Evolutionary conservation across 139 green algal species (phyloP).

Genomic region (Chlorella sorokiniana): DNA sequence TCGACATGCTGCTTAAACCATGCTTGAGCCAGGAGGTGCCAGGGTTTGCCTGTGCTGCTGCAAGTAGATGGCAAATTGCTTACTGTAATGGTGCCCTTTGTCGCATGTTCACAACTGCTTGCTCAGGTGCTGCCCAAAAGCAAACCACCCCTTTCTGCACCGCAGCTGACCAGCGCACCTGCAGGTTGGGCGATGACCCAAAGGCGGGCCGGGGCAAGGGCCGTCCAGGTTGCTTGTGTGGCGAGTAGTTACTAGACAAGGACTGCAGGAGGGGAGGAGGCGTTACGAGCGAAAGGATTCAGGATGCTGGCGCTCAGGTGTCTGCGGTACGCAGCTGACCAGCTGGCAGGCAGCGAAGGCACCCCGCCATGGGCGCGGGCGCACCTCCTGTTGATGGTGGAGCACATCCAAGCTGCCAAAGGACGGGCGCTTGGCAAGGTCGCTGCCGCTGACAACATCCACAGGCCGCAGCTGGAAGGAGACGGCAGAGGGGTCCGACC

Average conservation of each 20-base stretch:
- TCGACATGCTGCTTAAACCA: background rate
- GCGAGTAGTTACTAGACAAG: conserved; percentile 9
- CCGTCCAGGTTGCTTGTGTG: conserved; percentile 7
- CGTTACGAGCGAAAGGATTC: background rate
- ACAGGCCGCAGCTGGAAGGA: conserved; percentile 88
- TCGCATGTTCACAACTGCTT: too few species aligned
- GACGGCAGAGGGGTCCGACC: conserved; percentile 75
- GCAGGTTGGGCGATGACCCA: conserved; percentile 87
- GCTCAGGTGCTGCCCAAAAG: too few species aligned
- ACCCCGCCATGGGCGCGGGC: conserved; percentile 21
- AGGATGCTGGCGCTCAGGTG: background rate
- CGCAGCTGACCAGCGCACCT: conserved; percentile 50
- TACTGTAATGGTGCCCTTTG: too few species aligned
- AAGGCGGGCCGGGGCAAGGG: conserved; percentile 80
- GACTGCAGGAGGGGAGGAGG: background rate
- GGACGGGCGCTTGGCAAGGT: conserved; percentile 39
- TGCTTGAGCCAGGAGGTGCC: too few species aligned
- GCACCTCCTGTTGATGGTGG: conserved; percentile 25
- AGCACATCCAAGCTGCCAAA: conserved; percentile 49
- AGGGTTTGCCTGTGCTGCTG: too few species aligned
- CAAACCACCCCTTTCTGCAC: background rate
- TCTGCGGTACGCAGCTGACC: background rate
- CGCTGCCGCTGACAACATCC: conserved; percentile 61
- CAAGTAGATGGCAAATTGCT: too few species aligned
- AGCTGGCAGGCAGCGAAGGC: background rate